phyloP scores from a whole-genome alignment of 2,329 filamentous ascomycete species.

The Neopestalotiopsis rosae region DNA sequence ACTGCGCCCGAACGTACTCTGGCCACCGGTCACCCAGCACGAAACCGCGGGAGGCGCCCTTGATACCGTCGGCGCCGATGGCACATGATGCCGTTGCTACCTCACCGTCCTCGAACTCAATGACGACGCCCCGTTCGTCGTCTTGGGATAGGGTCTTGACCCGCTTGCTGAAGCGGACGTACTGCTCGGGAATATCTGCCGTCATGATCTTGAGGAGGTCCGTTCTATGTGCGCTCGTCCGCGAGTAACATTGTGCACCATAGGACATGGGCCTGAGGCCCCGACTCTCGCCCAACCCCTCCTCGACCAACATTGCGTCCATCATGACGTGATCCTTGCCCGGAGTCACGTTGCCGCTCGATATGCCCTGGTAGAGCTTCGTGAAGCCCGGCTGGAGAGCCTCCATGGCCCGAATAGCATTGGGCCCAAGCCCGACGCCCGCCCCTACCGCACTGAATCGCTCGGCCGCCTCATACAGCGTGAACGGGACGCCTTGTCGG shows the following conservation, averaged over 20 bases:
- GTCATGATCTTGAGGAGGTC: slow-evolving; percentile 48
- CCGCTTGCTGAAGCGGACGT: slow-evolving; percentile 32
- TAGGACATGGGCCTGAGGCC: slow-evolving; percentile 41
- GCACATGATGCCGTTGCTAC: slow-evolving; percentile 25
- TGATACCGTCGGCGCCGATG: slow-evolving; percentile 33
- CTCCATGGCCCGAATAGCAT: slow-evolving; percentile 46
- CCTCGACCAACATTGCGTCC: slow-evolving; percentile 44
- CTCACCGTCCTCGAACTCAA: slow-evolving; percentile 31
- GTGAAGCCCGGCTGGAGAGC: slow-evolving; percentile 43
- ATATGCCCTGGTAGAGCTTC: slow-evolving; percentile 42
- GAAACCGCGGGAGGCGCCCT: slow-evolving; percentile 28
- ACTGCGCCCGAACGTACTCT: slow-evolving; percentile 30
- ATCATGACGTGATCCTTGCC: slow-evolving; percentile 45
- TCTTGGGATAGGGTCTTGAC: slow-evolving; percentile 28
- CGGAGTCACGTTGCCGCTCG: slow-evolving; percentile 41
- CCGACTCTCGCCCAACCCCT: slow-evolving; percentile 42
- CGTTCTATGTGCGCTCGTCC: slow-evolving; percentile 46
- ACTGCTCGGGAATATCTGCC: slow-evolving; percentile 31
- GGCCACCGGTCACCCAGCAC: slow-evolving; percentile 31
- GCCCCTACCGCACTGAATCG: slow-evolving; percentile 32
- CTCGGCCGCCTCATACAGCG: slow-evolving; percentile 32
- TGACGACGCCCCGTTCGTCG: slow-evolving; percentile 25
- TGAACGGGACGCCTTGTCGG: slow-evolving; percentile 31
- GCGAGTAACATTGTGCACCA: slow-evolving; percentile 40
- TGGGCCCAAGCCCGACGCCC: slow-evolving; percentile 44